Percentiles rank a stretch among this genome's conserved stretches.
These are phyloP conservation scores for Chenopodium suecicum DNA, from an alignment of 148 eudicot species.

Conservation along the genomic window DNA sequence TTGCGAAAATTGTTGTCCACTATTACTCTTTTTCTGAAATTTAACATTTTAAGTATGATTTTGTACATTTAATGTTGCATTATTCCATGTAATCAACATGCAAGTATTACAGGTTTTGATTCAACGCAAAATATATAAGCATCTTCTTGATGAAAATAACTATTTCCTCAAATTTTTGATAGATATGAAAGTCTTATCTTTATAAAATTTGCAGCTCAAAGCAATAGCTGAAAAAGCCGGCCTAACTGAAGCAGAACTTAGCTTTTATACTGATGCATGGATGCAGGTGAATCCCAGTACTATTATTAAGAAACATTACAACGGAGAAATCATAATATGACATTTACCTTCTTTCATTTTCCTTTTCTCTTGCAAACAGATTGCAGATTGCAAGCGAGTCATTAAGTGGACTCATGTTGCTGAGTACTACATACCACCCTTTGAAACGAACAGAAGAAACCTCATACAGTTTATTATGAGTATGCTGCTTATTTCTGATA, in stretches of 20 bases:
- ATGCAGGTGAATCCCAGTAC: slow-evolving; percentile 20
- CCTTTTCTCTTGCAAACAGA: slow-evolving; percentile 7
- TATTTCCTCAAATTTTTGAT: background rate
- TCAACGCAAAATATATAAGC: background rate
- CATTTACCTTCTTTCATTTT: background rate
- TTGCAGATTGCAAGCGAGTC: slow-evolving; percentile 14
- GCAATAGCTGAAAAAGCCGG: slow-evolving; percentile 18
- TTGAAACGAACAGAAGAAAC: background rate
- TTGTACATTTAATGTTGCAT: background rate
- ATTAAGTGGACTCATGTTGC: slow-evolving; percentile 23
- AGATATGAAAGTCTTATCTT: background rate
- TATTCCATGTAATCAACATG: background rate
- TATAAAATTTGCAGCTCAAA: slow-evolving; percentile 19
- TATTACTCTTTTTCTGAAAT: background rate
- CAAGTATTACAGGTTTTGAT: background rate
- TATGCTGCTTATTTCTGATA: slow-evolving; percentile 3
- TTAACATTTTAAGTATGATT: background rate
- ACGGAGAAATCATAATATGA: background rate
- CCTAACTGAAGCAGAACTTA: slow-evolving; percentile 7
- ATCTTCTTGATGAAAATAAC: background rate
- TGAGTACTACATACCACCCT: slow-evolving; percentile 2
- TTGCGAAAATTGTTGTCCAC: background rate
- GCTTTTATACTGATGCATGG: slow-evolving; percentile 27
- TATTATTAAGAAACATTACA: background rate
- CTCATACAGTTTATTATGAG: slow-evolving; percentile 10